Conservation (phyloP, 2,329 filamentous ascomycete genomes). For the Lasiodiplodia gonubiensis region DNA sequence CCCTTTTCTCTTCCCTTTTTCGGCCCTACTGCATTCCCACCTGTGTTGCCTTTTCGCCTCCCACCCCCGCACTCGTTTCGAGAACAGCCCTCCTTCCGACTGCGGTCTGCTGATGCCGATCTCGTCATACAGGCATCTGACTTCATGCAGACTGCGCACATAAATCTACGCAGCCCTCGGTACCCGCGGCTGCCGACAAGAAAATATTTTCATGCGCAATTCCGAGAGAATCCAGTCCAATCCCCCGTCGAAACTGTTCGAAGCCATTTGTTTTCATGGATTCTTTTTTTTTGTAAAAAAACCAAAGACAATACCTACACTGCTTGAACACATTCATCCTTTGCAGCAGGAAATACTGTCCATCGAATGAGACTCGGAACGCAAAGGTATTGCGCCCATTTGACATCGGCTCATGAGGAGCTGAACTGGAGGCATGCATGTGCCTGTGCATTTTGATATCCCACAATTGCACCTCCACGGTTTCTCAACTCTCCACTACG, state of each 20-base stretch:
- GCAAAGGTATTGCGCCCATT: not conserved
- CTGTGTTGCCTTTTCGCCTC: conserved; percentile 2
- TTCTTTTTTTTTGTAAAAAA: too few relatives aligned
- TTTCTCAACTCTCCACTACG: not conserved
- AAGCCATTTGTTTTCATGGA: not conserved
- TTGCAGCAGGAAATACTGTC: not conserved
- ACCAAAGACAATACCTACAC: too few relatives aligned
- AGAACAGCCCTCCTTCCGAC: conserved; percentile 2
- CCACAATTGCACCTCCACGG: not conserved
- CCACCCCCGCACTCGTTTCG: not conserved
- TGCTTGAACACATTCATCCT: not conserved
- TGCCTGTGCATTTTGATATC: not conserved
- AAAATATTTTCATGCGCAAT: not conserved
- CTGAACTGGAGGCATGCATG: not conserved
- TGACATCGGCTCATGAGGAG: not conserved
- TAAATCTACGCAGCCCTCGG: not conserved
- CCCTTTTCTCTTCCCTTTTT: not conserved
- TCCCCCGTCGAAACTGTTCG: not conserved
- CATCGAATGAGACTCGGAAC: not conserved
- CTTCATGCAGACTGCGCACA: not conserved
- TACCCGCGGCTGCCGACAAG: not conserved
- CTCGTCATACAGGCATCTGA: not conserved
- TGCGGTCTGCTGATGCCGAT: conserved; percentile 11
- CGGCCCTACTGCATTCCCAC: not conserved
- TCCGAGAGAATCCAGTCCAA: too few relatives aligned